Percentiles rank a stretch among this genome's conserved stretches.
These are phyloP conservation scores for Tolypocladium paradoxum DNA, from an alignment of 2,329 filamentous ascomycete species.

Conservation along the genomic window DNA sequence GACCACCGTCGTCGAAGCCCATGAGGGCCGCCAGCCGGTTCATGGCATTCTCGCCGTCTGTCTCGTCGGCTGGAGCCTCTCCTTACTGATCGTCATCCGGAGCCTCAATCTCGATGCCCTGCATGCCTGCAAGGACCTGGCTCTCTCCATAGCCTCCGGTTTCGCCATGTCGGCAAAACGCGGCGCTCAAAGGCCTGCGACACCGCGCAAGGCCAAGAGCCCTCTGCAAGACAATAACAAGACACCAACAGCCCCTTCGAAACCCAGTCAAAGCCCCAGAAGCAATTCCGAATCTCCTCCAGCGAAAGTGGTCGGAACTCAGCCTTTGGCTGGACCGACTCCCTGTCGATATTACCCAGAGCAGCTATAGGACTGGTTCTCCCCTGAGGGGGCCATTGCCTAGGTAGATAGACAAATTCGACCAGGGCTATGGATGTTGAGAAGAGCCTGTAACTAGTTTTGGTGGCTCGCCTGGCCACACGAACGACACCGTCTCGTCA, in stretches of 20 bases:
- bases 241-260: neutral
- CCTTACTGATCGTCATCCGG: neutral
- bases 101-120: neutral
- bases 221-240: neutral
- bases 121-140: no score
- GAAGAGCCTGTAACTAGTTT: no score
- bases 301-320: constrained; percentile 24
- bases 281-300: constrained; percentile 4
- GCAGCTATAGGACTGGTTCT: constrained; percentile 42
- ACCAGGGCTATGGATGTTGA: no score
- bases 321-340: constrained; percentile 22
- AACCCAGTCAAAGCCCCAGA: neutral
- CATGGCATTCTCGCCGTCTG: neutral
- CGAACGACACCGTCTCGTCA: no score
- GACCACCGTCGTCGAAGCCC: neutral
- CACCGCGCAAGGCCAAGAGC: neutral
- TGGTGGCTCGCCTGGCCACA: no score
- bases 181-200: neutral
- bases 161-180: neutral
- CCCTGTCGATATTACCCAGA: constrained; percentile 23
- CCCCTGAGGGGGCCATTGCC: constrained; percentile 38
- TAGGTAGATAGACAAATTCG: constrained; percentile 48
- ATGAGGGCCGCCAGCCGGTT: neutral
- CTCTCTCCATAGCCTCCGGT: neutral
- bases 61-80: neutral